phyloP scores from a whole-genome alignment of 2,329 filamentous ascomycete genomes.

The Westerdykella ornata region DNA sequence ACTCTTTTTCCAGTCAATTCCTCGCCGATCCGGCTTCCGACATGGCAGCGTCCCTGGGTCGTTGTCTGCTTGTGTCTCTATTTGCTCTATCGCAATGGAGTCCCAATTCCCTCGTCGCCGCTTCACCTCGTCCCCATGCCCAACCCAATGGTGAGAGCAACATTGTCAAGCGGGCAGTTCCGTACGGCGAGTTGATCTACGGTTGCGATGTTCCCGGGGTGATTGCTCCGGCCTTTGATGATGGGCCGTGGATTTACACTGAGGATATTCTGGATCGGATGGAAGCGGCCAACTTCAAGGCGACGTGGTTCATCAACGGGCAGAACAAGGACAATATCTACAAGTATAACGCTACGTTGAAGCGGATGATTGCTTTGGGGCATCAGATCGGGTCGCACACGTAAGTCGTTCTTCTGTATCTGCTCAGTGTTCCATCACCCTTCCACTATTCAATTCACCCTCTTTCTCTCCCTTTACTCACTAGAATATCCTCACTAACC shows the following conservation, averaged over 20 bases:
- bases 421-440: no score
- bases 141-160: no score
- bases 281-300: neutral
- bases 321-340: conserved; percentile 2
- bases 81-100: no score
- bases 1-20: no score
- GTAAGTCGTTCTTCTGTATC: neutral
- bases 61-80: no score
- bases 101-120: no score
- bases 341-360: conserved; percentile 2
- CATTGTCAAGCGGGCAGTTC: neutral
- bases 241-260: conserved; percentile 3
- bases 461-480: no score
- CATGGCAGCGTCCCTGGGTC: no score
- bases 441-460: no score
- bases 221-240: conserved; percentile 3
- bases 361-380: conserved; percentile 2
- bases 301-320: conserved; percentile 2
- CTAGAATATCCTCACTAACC: no score
- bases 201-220: conserved; percentile 1
- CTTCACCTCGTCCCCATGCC: no score
- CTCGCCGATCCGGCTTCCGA: no score
- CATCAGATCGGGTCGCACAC: conserved; percentile 4
- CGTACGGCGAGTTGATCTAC: conserved; percentile 1
- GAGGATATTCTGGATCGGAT: conserved; percentile 4